A percentile compares a stretch with the other conserved stretches of the same genome.
These are phyloP conservation scores for Lipomyces spencermartinsiae DNA, from an alignment of 805 yeast species.

Conservation along the genomic window DNA sequence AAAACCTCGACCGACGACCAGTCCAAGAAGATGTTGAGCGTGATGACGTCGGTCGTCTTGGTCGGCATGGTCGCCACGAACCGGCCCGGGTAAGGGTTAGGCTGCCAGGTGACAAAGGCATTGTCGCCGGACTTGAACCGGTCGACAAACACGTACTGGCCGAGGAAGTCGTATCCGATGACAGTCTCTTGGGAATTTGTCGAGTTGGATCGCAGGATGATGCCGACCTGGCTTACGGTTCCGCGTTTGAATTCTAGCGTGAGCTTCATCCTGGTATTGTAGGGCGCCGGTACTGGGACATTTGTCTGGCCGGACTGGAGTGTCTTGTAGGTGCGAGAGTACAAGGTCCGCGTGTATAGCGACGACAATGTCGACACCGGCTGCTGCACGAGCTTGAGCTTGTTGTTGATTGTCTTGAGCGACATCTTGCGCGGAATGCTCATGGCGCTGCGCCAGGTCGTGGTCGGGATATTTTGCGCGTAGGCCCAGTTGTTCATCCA, in stretches of 20 bases:
- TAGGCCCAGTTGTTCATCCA: slow-evolving; percentile 57
- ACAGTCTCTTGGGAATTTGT: slow-evolving; percentile 4
- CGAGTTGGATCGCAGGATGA: not conserved
- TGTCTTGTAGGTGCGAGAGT: not conserved
- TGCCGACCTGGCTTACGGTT: not conserved
- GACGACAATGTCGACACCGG: slow-evolving; percentile 8
- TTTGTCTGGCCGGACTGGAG: not conserved
- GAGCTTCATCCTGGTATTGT: slow-evolving; percentile 1
- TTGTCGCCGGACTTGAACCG: slow-evolving; percentile 10
- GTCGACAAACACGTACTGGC: slow-evolving; percentile 9
- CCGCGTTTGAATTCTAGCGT: not conserved
- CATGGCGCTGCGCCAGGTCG: slow-evolving; percentile 49
- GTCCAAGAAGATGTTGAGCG: slow-evolving; percentile 9
- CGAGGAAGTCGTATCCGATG: slow-evolving; percentile 8
- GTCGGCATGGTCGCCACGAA: not conserved
- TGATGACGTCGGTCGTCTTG: not conserved
- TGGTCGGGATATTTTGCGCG: slow-evolving; percentile 48
- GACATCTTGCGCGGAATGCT: slow-evolving; percentile 11
- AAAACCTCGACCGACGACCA: slow-evolving; percentile 17
- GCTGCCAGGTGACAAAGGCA: not conserved
- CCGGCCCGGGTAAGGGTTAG: slow-evolving; percentile 4
- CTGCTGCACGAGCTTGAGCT: slow-evolving; percentile 7
- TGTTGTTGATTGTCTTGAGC: slow-evolving; percentile 1
- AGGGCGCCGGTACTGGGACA: not conserved
- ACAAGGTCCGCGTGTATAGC: not conserved